Percentiles rank a stretch among this genome's conserved stretches.
phyloP scores from a whole-genome alignment of 164 flowering plant genomes.

The Akebia trifoliata region DNA sequence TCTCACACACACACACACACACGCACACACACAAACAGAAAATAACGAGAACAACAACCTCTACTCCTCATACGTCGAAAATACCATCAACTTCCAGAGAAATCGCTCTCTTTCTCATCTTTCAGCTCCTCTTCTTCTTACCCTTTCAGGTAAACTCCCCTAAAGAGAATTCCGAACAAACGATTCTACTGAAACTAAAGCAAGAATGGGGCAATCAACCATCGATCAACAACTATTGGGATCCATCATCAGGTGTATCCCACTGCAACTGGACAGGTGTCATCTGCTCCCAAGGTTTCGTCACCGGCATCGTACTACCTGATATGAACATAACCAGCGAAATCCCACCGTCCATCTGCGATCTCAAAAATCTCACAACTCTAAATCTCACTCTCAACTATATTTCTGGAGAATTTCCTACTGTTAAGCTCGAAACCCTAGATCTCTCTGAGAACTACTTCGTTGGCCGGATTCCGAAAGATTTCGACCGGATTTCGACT shows the following conservation, averaged over 20 bases:
- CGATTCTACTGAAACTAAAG: slow-evolving; percentile 1
- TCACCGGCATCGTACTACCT: slow-evolving; percentile 31
- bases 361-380: slow-evolving; percentile 38
- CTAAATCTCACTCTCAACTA: slow-evolving; percentile 40
- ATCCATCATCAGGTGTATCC: not conserved
- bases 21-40: no score
- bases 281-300: slow-evolving; percentile 25
- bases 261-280: slow-evolving; percentile 42
- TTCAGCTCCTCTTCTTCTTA: not conserved
- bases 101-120: not conserved
- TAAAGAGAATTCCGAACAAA: not conserved
- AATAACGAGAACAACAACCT: no score
- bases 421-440: slow-evolving; percentile 30
- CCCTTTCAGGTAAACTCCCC: not conserved
- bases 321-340: slow-evolving; percentile 18
- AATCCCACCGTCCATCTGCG: slow-evolving; percentile 43
- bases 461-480: slow-evolving; percentile 52
- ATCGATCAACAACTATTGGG: slow-evolving; percentile 16
- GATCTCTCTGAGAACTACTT: slow-evolving; percentile 62
- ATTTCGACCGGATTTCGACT: slow-evolving; percentile 35
- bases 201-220: slow-evolving; percentile 1
- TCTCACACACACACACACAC: no score
- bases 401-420: slow-evolving; percentile 62
- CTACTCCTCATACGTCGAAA: no score
- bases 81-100: no score